Evolutionary conservation across 2,329 filamentous ascomycete genomes (phyloP).

Genomic region (Emergomyces pasteurianus): DNA sequence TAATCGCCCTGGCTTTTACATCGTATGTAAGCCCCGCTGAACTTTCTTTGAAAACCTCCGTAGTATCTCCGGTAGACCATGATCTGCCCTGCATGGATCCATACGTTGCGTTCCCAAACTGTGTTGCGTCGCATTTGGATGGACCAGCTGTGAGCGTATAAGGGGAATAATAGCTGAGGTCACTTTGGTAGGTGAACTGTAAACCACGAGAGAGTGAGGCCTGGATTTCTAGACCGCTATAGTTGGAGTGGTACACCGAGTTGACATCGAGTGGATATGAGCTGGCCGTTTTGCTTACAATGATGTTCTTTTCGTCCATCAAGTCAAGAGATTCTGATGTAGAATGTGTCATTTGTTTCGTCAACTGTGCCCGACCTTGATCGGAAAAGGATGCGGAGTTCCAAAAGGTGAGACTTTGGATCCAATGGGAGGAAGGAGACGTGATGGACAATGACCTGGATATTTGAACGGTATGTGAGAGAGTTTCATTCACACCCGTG

Average conservation of each 20-base stretch:
- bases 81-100: constrained; percentile 13
- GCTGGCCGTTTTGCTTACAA: background rate
- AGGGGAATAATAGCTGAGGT: constrained; percentile 42
- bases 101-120: constrained; percentile 21
- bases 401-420: constrained; percentile 45
- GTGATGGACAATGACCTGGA: constrained; percentile 43
- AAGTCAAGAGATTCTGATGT: constrained; percentile 14
- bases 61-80: constrained; percentile 20
- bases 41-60: constrained; percentile 16
- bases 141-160: constrained; percentile 40
- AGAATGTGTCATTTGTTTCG: constrained; percentile 41
- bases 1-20: constrained; percentile 16
- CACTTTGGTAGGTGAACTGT: constrained; percentile 26
- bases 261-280: background rate
- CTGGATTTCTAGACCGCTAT: constrained; percentile 29
- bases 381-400: constrained; percentile 46
- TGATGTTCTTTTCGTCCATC: constrained; percentile 19
- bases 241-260: background rate
- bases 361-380: constrained; percentile 43
- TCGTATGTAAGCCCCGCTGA: constrained; percentile 14
- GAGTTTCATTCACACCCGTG: constrained; percentile 46
- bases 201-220: constrained; percentile 41
- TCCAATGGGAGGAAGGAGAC: constrained; percentile 43
- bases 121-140: constrained; percentile 16
- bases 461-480: constrained; percentile 48